Evolutionary conservation across 2,329 filamentous ascomycete genomes (phyloP), one percentile per base, ranked within the genome.

Genomic region (Exophiala sp.): DNA sequence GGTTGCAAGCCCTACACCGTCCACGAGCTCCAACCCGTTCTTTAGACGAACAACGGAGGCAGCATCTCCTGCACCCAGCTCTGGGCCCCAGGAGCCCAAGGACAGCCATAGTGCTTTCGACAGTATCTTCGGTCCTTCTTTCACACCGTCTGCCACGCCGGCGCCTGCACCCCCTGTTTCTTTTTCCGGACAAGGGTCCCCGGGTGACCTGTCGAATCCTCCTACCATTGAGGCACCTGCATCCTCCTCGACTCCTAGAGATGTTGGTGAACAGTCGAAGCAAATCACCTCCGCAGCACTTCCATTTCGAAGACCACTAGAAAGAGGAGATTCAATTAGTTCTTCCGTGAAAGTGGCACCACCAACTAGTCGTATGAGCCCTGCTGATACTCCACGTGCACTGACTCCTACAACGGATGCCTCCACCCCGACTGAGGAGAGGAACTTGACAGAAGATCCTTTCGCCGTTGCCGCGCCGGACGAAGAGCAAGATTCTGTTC

Each of bases 1-100:
- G 3, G 59, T 60, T 19, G 62, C 59, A 61, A 68, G 61, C 66
- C 88, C 89, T 54, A 71, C 77, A 38, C 65, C 71, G 18, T 79
- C 77, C 13, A 73, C 70, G 21, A 74, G 79, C 60, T 96, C 89
- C 63, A 98, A 98, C 65, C 93, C 93, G 0, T 98, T 98, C 75
- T 96, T 96, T 73, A 83, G 88, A 63, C 77, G 76, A 5, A 69
- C 73, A 63, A 68, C 72, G 30, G 76, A 79, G 6, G 73, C 71
- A 30, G 71, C 74, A 11, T 56, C 56, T 32, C 53, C 57, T 1
- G 54, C 59, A 8, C 53, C 57, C 8, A 49, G 50, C 29, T 18
- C 53, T 11, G 37, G 23, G 9, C 32, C 10, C 32, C 44, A 55
- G 14, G 18, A 37, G 8, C 46, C 50, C 19, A 48, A 50, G 41